Base-by-base conservation (phyloP, 768 basidiomycete genomes). In the Pisolithus sp. region DNA sequence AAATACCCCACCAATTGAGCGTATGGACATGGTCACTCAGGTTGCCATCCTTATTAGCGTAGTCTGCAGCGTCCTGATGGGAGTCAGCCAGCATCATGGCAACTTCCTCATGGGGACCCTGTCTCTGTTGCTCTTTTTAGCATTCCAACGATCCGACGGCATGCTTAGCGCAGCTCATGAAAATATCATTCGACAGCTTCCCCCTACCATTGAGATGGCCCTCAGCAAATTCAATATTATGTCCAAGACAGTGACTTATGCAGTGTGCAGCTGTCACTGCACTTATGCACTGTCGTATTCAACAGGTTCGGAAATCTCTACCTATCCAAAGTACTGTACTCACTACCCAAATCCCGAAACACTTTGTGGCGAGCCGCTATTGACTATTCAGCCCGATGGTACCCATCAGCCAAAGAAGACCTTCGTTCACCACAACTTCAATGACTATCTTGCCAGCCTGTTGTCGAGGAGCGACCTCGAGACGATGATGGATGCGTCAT, bases 361-460 rank as follows among this genome's bases (percentile, higher is more conserved):
- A 24, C 24, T 45, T 13, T 51, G 50, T 31, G 43, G 43, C 4
- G 31, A 46, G 50, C 26, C 42, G 23, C 20, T 51, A 15, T 34
- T 51, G 20, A 31, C 37, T 17, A 28, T 31, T 42, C 21, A 30
- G 20, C 5, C 43, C 36, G 21, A 34, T 51, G 50, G 50, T 30
- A 31, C 24, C 9, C 20, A 17, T 28, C 15, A 17, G n/a, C 42
- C 15, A 4, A 51, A 46, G 50, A 51, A 28, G 9, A 51, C 18
- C 20, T 52, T 48, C 7, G 1, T 52, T 23, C 48, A 52, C 17
- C 51, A 52, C 7, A 26, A 52, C 17, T 52, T 52, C 23, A 47
- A 47, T 18, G 46, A 52, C 13, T 52, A 52, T 20, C 40, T 48
- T 3, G 8, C 36, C 18, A 23, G 17, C 2, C 39, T 48, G 8